Conservation (phyloP, 2,329 filamentous ascomycete genomes). For the Zalaria obscura region DNA sequence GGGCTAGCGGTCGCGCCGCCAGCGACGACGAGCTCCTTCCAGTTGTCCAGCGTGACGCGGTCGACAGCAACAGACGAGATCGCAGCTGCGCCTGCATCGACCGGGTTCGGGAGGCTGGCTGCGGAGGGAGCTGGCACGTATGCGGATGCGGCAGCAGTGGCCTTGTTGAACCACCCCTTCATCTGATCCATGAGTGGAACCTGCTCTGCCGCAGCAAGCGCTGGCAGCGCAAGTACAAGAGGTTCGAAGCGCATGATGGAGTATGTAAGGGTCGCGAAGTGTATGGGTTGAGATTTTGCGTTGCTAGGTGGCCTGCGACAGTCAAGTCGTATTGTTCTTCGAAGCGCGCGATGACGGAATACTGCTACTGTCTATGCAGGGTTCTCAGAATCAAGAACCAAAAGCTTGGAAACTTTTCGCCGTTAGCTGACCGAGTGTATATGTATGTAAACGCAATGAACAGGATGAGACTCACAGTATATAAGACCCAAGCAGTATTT, state of each 20-base stretch:
- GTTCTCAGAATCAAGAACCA: too few species aligned
- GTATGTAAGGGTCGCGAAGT: not conserved
- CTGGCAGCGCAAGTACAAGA: constrained; percentile 37
- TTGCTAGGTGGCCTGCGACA: too few species aligned
- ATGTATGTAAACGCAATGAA: too few species aligned
- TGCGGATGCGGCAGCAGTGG: constrained; percentile 38
- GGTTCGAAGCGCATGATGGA: constrained; percentile 38
- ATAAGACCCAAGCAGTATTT: too few species aligned
- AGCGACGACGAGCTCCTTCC: constrained; percentile 53
- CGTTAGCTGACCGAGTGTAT: too few species aligned
- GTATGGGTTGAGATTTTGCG: too few species aligned
- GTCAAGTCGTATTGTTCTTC: too few species aligned
- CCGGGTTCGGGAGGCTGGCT: constrained; percentile 27
- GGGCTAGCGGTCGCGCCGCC: constrained; percentile 42
- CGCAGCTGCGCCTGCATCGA: constrained; percentile 36
- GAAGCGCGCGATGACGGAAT: too few species aligned
- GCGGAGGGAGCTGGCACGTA: constrained; percentile 28
- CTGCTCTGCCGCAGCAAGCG: constrained; percentile 37
- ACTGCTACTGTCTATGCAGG: too few species aligned
- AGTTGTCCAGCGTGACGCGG: constrained; percentile 53
- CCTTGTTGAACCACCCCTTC: constrained; percentile 39
- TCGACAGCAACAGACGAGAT: constrained; percentile 38
- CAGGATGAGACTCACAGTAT: too few species aligned
- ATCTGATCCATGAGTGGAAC: constrained; percentile 47
- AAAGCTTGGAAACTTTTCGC: too few species aligned